phyloP scores from a whole-genome alignment of 2,329 filamentous ascomycete species.

The Penicillium sp. region DNA sequence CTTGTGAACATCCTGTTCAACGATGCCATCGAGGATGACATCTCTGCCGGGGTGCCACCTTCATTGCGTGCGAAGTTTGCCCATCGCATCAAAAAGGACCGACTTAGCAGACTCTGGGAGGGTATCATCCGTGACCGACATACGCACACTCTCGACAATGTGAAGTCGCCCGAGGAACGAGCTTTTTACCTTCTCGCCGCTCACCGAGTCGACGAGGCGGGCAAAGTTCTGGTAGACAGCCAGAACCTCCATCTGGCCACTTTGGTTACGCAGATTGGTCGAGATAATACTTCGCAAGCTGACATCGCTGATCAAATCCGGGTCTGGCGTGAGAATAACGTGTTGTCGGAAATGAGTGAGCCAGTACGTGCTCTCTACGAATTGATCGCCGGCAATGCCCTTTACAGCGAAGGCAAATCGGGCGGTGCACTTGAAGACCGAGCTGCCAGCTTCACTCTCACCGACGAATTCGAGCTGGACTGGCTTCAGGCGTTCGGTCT shows the following conservation, averaged over 20 bases:
- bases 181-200: conserved; percentile 74
- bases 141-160: conserved; percentile 58
- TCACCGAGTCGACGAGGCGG: conserved; percentile 75
- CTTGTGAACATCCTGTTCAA: conserved; percentile 85
- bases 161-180: conserved; percentile 69
- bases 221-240: conserved; percentile 67
- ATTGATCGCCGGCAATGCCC: conserved; percentile 80
- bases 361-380: conserved; percentile 83
- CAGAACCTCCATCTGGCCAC: conserved; percentile 80
- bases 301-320: conserved; percentile 75
- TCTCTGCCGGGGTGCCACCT: conserved; percentile 39
- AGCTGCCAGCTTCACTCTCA: conserved; percentile 71
- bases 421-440: conserved; percentile 73
- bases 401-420: conserved; percentile 67
- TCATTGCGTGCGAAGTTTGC: conserved; percentile 37
- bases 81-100: conserved; percentile 46
- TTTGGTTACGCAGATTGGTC: conserved; percentile 74
- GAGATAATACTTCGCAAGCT: conserved; percentile 60
- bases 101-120: conserved; percentile 42
- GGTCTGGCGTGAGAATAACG: conserved; percentile 75
- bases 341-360: conserved; percentile 80
- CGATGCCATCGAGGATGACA: conserved; percentile 47
- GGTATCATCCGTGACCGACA: conserved; percentile 54
- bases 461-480: conserved; percentile 74
- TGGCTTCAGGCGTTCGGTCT: conserved; percentile 94